Conservation (phyloP, 2,329 filamentous ascomycete species). For the Ophiognomonia clavigignenti-juglandacearum region DNA sequence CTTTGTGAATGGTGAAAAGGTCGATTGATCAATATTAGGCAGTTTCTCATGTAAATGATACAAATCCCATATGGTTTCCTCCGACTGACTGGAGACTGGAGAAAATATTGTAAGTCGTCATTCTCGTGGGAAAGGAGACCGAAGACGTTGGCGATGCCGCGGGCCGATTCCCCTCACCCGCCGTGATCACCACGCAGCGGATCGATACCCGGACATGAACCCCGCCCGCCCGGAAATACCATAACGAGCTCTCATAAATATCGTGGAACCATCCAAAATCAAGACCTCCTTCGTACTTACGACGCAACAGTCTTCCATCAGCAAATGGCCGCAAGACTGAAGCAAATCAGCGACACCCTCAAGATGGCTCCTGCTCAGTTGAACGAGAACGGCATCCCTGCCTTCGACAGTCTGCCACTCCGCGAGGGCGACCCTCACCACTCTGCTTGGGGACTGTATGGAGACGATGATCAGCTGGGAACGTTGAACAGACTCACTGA, state of each 20-base stretch:
- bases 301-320: background rate
- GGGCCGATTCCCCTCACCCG: background rate
- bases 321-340: conserved; percentile 3
- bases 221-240: no score
- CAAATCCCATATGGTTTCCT: no score
- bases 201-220: no score
- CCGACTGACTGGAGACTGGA: background rate
- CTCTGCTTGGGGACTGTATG: conserved; percentile 47
- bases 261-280: background rate
- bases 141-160: background rate
- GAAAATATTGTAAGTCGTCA: no score
- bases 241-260: no score
- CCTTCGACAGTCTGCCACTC: conserved; percentile 43
- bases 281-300: background rate
- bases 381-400: conserved; percentile 38
- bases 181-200: no score
- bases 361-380: conserved; percentile 22
- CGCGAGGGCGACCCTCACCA: conserved; percentile 39
- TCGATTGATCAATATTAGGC: background rate
- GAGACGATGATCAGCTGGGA: conserved; percentile 52
- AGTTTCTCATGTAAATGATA: no score
- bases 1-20: background rate
- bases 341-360: conserved; percentile 1
- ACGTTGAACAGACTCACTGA: conserved; percentile 57
- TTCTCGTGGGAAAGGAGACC: background rate